Base-by-base conservation (phyloP, 176 grass and related monocot species). In the Hordeum marinum region DNA sequence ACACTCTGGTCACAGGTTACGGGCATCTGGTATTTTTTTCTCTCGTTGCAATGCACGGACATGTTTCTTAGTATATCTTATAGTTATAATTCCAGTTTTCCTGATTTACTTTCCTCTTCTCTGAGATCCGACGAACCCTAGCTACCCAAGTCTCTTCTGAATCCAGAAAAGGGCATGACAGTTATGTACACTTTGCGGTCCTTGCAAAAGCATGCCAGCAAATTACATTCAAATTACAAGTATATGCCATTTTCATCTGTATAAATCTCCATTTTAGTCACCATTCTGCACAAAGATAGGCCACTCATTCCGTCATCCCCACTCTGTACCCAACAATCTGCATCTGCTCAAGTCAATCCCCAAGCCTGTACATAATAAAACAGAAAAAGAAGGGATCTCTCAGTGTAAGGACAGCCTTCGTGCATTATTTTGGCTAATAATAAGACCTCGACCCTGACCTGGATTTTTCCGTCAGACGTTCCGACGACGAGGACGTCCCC, bases 401-500 rank as follows among this genome's bases (percentile, higher is more conserved):
- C 11, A 26, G 24, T 26, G 3, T 66, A 2, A 80, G 11, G 18
- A 52, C 48, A 7, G 15, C 48, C 15, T 36, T 36, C 46, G 0
- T 50, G 14, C 46, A 50, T 17, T 50, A 50, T 50, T 29, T 29
- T 50, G 14, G 46, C 46, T 15, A 48, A 42, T 9, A 13, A 14
- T 46, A 48, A 48, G 45, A 48, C 48, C 48, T 18, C 48, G 15
- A 52, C 5, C 48, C 48, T 18, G 48, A 52, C 92, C 92, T 89
- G 92, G 59, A 94, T 88, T 31, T 31, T 89, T 31, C 92, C 92
- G 64, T 91, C 89, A 1, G 89, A 94, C 23, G 89, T 91, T 26
- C 89, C 92, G 23, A 91, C 54, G 24, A 94, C 83, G 23, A 94
- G 55, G 13, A 94, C 72, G 40, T 94, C 92, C 54, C 80, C 92